These are phyloP conservation scores for Talaromyces wortmannii DNA, from an alignment of 495 filamentous ascomycete genomes.

Conservation along the genomic window DNA sequence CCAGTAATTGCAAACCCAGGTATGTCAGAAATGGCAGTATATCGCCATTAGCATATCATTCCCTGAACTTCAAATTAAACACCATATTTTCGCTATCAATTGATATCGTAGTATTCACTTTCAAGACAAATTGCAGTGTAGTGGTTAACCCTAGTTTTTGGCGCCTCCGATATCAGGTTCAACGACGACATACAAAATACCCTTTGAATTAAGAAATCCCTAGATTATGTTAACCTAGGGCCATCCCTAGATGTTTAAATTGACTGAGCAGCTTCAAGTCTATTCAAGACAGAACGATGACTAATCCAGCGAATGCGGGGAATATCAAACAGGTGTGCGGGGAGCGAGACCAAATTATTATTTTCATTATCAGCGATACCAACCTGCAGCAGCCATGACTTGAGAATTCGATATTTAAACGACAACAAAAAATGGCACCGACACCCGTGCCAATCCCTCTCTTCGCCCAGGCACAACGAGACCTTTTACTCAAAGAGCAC, in stretches of 20 bases:
- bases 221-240: not conserved
- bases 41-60: too few species aligned
- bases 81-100: too few species aligned
- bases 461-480: conserved; percentile 75
- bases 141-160: too few species aligned
- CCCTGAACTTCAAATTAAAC: too few species aligned
- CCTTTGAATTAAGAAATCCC: too few species aligned
- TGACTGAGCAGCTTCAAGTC: not conserved
- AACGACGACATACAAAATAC: too few species aligned
- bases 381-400: not conserved
- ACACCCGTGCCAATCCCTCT: conserved; percentile 54
- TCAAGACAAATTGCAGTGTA: too few species aligned
- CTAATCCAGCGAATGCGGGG: not conserved
- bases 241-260: not conserved
- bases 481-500: conserved; percentile 72
- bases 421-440: conserved; percentile 27
- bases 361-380: not conserved
- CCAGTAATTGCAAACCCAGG: too few species aligned
- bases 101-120: too few species aligned
- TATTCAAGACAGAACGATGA: not conserved
- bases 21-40: too few species aligned
- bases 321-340: not conserved
- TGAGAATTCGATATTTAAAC: not conserved
- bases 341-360: not conserved
- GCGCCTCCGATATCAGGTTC: too few species aligned